phyloP scores from a whole-genome alignment of 495 filamentous ascomycete genomes.

The Diplogelasinospora grovesii region DNA sequence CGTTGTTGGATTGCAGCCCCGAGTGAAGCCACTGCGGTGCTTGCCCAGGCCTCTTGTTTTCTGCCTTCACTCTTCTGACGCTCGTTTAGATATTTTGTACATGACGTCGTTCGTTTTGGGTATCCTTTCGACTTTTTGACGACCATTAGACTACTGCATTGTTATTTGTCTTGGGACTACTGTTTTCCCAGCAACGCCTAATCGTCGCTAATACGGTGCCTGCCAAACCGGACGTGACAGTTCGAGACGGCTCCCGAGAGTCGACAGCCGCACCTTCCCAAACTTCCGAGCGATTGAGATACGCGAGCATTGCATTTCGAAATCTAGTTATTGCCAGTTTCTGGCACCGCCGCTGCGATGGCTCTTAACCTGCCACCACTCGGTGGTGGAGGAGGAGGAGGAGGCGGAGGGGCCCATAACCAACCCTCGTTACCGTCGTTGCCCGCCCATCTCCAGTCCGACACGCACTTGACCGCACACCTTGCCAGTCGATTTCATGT shows the following conservation, averaged over 20 bases:
- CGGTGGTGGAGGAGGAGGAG: conserved; percentile 38
- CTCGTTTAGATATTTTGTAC: conserved; percentile 26
- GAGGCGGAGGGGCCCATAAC: conserved; percentile 63
- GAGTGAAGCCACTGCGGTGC: conserved; percentile 9
- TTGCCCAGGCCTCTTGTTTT: conserved; percentile 3
- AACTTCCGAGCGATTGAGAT: no score
- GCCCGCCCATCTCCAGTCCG: conserved; percentile 87
- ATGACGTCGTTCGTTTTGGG: conserved; percentile 29
- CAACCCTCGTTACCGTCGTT: conserved; percentile 83
- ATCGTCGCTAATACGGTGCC: no score
- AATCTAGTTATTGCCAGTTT: conserved; percentile 14
- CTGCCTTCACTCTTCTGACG: conserved; percentile 13
- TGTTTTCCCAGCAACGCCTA: no score
- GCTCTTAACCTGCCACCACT: conserved; percentile 37
- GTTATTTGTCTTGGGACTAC: no score
- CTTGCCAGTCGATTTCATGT: conserved; percentile 94
- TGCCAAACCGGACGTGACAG: no score
- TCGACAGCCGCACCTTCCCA: no score
- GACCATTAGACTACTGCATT: no score
- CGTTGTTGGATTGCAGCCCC: conserved; percentile 14
- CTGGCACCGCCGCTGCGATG: conserved; percentile 29
- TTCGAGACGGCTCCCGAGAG: no score
- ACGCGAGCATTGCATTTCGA: no score
- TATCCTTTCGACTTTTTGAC: conserved; percentile 7
- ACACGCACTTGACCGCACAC: conserved; percentile 92